Evolutionary conservation across 2,329 filamentous ascomycete genomes (phyloP).

Genomic region (Colletotrichum navitas): DNA sequence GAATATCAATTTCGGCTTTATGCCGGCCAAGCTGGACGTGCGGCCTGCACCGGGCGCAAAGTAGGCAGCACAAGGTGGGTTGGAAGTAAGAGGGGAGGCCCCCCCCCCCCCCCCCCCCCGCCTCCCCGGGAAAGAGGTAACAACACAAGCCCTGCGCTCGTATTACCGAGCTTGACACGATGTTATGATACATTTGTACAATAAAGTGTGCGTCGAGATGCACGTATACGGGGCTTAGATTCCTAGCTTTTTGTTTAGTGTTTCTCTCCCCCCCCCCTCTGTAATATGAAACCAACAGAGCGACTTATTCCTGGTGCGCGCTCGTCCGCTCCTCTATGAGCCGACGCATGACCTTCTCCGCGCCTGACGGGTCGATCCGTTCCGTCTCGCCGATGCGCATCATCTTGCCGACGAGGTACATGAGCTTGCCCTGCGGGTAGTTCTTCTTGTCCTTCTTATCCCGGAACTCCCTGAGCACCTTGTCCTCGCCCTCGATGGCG

Average conservation of each 20-base stretch:
- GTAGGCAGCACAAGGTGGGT: neutral
- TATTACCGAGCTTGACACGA: slow-evolving; percentile 26
- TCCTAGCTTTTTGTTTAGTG: neutral
- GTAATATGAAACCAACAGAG: neutral
- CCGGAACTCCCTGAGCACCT: slow-evolving; percentile 61
- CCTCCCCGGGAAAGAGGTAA: neutral
- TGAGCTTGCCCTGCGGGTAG: slow-evolving; percentile 70
- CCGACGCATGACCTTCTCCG: slow-evolving; percentile 60
- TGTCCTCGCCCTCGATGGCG: slow-evolving; percentile 60
- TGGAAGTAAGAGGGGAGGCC: neutral
- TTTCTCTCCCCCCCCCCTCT: neutral
- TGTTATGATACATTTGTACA: slow-evolving; percentile 37
- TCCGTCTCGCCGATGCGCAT: slow-evolving; percentile 66
- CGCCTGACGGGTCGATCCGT: slow-evolving; percentile 65
- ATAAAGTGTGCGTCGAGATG: slow-evolving; percentile 19
- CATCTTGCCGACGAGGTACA: slow-evolving; percentile 72
- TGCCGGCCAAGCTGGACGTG: slow-evolving; percentile 43
- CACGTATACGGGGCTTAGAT: slow-evolving; percentile 7
- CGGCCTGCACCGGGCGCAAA: slow-evolving; percentile 19
- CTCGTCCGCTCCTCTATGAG: slow-evolving; percentile 46
- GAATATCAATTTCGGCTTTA: slow-evolving; percentile 52
- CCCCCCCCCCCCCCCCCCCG: too few relatives aligned
- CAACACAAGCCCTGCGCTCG: slow-evolving; percentile 3
- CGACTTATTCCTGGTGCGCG: neutral
- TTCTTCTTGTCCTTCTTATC: slow-evolving; percentile 56